phyloP scores from a whole-genome alignment of 2,329 filamentous ascomycete genomes.

The Aspergillus viridinutans region DNA sequence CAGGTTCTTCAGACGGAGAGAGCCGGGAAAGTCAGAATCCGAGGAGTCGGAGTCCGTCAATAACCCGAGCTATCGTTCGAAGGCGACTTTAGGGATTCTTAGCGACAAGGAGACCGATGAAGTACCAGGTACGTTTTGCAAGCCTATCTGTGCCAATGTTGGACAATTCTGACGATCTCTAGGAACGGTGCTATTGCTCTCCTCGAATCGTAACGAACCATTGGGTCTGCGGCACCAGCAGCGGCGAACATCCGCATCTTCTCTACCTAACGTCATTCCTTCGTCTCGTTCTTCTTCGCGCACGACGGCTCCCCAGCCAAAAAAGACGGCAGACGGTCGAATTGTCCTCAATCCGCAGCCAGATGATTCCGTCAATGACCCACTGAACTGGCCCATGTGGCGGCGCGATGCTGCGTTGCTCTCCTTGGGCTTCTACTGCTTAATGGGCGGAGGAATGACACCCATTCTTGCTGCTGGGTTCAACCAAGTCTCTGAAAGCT shows the following conservation, averaged over 20 bases:
- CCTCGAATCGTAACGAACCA: conserved; percentile 59
- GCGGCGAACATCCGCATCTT: conserved; percentile 55
- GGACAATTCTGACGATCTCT: conserved; percentile 1
- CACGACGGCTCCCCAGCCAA: conserved; percentile 47
- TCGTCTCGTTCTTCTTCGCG: conserved; percentile 38
- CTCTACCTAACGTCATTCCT: conserved; percentile 45
- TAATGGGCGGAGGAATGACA: conserved; percentile 90
- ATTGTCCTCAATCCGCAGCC: conserved; percentile 91
- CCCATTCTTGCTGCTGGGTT: conserved; percentile 88
- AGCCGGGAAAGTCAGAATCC: conserved; percentile 1
- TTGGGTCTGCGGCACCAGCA: conserved; percentile 60
- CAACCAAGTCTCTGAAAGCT: conserved; percentile 66
- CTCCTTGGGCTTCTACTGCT: conserved; percentile 84
- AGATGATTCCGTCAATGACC: conserved; percentile 85
- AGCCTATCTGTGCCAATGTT: neutral
- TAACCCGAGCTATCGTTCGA: conserved; percentile 31
- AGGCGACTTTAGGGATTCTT: conserved; percentile 70
- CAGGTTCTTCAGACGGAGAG: conserved; percentile 11
- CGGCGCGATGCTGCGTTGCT: conserved; percentile 74
- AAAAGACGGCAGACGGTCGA: conserved; percentile 73
- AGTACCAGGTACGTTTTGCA: conserved; percentile 65
- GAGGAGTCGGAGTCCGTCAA: conserved; percentile 9
- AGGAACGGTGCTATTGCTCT: conserved; percentile 60
- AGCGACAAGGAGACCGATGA: conserved; percentile 78
- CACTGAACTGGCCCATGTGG: conserved; percentile 84